Conservation (phyloP, 2,329 filamentous ascomycete genomes). For the Alternaria tenuissima region DNA sequence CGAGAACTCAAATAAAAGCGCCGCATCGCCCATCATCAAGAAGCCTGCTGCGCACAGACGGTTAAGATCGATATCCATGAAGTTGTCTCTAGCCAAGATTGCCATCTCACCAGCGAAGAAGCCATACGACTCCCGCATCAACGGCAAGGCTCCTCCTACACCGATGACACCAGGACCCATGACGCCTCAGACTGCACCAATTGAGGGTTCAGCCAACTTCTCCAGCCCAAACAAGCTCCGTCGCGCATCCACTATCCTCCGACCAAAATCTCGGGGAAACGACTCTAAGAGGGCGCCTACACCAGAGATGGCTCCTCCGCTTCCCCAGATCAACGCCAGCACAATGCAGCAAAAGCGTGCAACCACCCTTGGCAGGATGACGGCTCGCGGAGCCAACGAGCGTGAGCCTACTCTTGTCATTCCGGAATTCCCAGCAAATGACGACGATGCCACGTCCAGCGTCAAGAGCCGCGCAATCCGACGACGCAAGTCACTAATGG, state of each 20-base stretch:
- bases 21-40: constrained; percentile 46
- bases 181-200: constrained; percentile 46
- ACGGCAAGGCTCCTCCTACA: constrained; percentile 36
- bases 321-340: constrained; percentile 25
- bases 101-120: constrained; percentile 47
- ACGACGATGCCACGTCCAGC: constrained; percentile 20
- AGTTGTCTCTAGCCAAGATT: constrained; percentile 49
- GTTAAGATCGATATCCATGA: constrained; percentile 49
- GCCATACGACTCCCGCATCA: constrained; percentile 40
- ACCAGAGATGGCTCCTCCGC: constrained; percentile 35
- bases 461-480: constrained; percentile 40
- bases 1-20: constrained; percentile 40
- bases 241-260: constrained; percentile 42
- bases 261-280: constrained; percentile 34
- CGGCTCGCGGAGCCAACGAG: constrained; percentile 48
- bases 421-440: constrained; percentile 41
- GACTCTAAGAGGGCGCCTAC: constrained; percentile 28
- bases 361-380: constrained; percentile 33
- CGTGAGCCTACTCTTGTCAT: constrained; percentile 45
- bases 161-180: constrained; percentile 38
- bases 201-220: constrained; percentile 31
- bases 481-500: constrained; percentile 51
- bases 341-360: constrained; percentile 27
- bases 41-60: constrained; percentile 47
- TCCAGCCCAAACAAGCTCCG: constrained; percentile 37